phyloP scores from a whole-genome alignment of 495 filamentous ascomycete species.

The Daldinia childiae region DNA sequence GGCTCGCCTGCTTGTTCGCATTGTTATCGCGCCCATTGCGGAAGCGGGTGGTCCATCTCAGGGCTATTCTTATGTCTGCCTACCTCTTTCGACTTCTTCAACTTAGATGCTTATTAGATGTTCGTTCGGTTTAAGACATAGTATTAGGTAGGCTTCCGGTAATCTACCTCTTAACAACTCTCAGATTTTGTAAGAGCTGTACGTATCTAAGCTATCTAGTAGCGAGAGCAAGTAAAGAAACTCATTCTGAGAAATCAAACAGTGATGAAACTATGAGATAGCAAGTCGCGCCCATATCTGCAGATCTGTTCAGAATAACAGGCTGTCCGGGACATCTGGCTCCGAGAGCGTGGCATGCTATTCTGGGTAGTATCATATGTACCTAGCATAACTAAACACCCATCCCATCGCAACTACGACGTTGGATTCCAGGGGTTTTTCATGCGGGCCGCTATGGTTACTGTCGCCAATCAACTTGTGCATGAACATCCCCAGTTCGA shows the following conservation, averaged over 20 bases:
- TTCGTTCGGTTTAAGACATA: not conserved
- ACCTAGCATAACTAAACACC: not conserved
- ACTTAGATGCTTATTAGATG: not conserved
- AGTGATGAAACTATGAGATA: not conserved
- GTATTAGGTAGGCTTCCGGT: not conserved
- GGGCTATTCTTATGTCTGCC: not conserved
- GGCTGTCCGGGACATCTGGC: constrained; percentile 29
- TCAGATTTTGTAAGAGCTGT: not conserved
- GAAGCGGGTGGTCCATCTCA: constrained; percentile 11
- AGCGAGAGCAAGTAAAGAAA: not conserved
- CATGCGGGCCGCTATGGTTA: constrained; percentile 10
- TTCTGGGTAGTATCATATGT: not conserved
- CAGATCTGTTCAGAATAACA: constrained; percentile 26
- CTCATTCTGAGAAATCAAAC: too few species aligned
- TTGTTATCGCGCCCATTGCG: constrained; percentile 24
- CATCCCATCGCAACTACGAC: not conserved
- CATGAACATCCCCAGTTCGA: not conserved
- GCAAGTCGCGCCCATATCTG: constrained; percentile 7
- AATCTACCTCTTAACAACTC: not conserved
- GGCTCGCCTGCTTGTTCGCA: constrained; percentile 17
- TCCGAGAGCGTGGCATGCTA: constrained; percentile 23
- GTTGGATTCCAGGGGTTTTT: constrained; percentile 16
- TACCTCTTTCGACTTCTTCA: not conserved
- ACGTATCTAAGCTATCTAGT: not conserved
- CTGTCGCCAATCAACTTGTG: constrained; percentile 24